Evolutionary conservation across 768 basidiomycete species (phyloP).

Genomic region (Chalciporus chontae): DNA sequence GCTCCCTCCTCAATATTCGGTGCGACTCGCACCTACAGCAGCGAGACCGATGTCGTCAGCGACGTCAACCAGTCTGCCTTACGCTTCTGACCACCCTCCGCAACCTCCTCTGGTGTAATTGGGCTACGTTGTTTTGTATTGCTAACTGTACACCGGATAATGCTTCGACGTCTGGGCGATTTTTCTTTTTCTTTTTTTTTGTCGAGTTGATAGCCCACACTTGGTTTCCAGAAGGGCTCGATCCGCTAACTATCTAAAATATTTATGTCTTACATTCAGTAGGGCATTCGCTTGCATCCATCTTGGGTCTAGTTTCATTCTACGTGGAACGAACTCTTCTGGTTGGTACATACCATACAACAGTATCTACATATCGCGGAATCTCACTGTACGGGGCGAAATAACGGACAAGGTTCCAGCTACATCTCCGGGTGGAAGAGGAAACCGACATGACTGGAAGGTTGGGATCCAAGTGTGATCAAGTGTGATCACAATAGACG

Average conservation of each 20-base stretch:
- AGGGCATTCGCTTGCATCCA: conserved; percentile 4
- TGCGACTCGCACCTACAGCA: conserved; percentile 35
- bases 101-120: conserved; percentile 13
- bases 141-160: not conserved
- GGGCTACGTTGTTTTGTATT: not conserved
- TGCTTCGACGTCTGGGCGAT: not conserved
- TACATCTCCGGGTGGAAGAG: conserved; percentile 5
- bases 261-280: conserved; percentile 6
- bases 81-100: conserved; percentile 8
- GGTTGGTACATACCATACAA: not conserved
- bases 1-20: conserved; percentile 72
- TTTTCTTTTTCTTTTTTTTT: not conserved
- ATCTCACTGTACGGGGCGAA: not conserved
- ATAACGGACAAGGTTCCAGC: conserved; percentile 1
- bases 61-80: conserved; percentile 9
- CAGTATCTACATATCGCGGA: not conserved
- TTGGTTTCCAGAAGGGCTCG: not conserved
- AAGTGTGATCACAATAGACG: conserved; percentile 17
- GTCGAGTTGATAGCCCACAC: not conserved
- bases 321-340: not conserved
- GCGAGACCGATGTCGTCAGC: conserved; percentile 9
- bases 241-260: conserved; percentile 1
- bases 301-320: conserved; percentile 3
- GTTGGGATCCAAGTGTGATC: conserved; percentile 12
- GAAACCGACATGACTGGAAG: conserved; percentile 5